Base-by-base conservation (phyloP, 1,139 yeast species). In the Arxiozyma bovina region DNA sequence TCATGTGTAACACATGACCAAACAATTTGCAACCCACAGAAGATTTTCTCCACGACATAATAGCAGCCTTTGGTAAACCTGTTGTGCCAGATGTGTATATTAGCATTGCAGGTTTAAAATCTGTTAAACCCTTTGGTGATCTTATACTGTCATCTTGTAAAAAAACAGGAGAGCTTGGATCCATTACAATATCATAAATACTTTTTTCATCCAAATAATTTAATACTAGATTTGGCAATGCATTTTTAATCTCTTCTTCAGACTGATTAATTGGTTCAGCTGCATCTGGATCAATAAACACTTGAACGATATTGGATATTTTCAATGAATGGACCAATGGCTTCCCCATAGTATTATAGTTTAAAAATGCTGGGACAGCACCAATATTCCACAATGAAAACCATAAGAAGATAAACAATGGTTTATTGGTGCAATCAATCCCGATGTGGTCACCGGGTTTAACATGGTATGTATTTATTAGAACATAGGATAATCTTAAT, bases 1-100 rank as follows among this genome's bases (percentile, higher is more conserved):
- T 70, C 60, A 89, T 75, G 58, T 82, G 78, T 76, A 87, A 80
- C 53, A 87, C 84, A 59, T 78, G 77, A 1, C 90, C 89, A 68
- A 88, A 89, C 45, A 87, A 67, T 9, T 78, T 72, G 1, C 89
- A 75, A 0, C 96, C 96, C 74, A 86, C 75, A 3, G 69, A 65
- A 3, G 86, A 79, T 70, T 90, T 91, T 63, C 89, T 77, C 96
- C 97, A 90, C 4, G 95, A 85, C 83, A 91, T 85, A 58, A 88
- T 85, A 4, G 96, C 98, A 4, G 97, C 88, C 70, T 93, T 93
- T 17, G 99, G 98, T 59, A 90, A 73, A 0, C 98, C 98, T 0
- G 98, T 89, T 11, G 98, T 91, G 48, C 99, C 99, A 0, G 96
- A 87, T 1, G 99, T 93, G 69, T 85, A 91, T 55, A 93, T 87